Percentiles rank a stretch among this genome's conserved stretches.
Conservation (phyloP, 2,329 filamentous ascomycete genomes). For the Colletotrichum tamarilloi region DNA sequence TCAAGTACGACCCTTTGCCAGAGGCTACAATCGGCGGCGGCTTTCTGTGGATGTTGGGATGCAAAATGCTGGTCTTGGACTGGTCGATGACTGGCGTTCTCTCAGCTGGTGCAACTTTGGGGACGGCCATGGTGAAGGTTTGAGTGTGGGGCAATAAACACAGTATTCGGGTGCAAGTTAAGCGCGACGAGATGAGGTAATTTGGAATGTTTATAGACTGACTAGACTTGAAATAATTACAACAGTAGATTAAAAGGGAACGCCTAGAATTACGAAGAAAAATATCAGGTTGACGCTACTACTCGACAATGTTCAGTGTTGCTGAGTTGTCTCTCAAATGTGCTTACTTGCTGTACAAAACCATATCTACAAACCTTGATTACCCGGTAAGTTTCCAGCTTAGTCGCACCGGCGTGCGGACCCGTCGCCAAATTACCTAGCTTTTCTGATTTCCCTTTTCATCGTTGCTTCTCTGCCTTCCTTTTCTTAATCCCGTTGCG, state of each 20-base stretch:
- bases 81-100: background rate
- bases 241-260: background rate
- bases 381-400: background rate
- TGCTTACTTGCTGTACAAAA: background rate
- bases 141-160: background rate
- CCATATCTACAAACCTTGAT: background rate
- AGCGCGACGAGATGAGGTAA: background rate
- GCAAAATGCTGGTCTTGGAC: background rate
- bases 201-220: background rate
- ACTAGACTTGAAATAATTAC: background rate
- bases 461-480: no score
- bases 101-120: background rate
- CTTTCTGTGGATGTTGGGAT: background rate
- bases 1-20: conserved; percentile 38
- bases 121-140: background rate
- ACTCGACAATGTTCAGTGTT: background rate
- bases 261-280: background rate
- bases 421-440: no score
- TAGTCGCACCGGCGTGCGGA: no score
- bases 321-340: background rate
- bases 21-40: background rate
- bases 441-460: no score
- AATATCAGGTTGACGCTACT: no score
- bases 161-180: background rate
- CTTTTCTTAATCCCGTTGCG: no score